Percentiles rank a stretch among this genome's conserved stretches.
These are phyloP conservation scores for Termitomyces sp. DNA, from an alignment of 768 basidiomycete genomes.

Conservation along the genomic window DNA sequence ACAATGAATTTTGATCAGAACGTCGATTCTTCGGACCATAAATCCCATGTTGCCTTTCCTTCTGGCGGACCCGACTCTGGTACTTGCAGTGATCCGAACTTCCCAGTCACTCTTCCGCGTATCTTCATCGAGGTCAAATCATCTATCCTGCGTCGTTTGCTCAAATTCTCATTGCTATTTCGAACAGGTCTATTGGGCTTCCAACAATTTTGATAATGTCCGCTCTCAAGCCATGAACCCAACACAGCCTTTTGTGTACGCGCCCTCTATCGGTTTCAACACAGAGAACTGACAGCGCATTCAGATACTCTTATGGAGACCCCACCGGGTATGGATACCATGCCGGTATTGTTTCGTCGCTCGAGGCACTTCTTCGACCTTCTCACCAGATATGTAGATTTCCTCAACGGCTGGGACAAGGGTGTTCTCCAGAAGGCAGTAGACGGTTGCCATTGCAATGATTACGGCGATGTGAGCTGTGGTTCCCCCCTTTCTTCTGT, in stretches of 20 bases:
- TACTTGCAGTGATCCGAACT: conserved; percentile 46
- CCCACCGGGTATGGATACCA: conserved; percentile 63
- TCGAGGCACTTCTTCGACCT: not conserved
- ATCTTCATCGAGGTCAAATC: conserved; percentile 51
- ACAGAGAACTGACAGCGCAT: not conserved
- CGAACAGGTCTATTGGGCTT: conserved; percentile 44
- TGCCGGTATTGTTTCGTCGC: conserved; percentile 36
- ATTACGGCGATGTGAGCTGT: conserved; percentile 39
- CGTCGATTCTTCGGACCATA: conserved; percentile 48
- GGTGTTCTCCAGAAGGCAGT: conserved; percentile 55
- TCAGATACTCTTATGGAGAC: conserved; percentile 53
- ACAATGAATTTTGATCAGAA: conserved; percentile 28
- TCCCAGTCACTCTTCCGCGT: conserved; percentile 43
- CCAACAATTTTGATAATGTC: conserved; percentile 32
- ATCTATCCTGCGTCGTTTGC: not conserved
- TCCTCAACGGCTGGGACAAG: conserved; percentile 60
- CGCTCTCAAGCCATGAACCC: conserved; percentile 45
- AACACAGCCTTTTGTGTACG: conserved; percentile 53
- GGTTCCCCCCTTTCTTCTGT: not conserved
- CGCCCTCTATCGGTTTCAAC: conserved; percentile 1
- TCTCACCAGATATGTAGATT: conserved; percentile 33
- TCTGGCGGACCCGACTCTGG: conserved; percentile 48
- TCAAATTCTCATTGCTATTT: not conserved
- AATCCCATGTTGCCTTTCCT: conserved; percentile 49
- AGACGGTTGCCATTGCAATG: conserved; percentile 49